Percentiles rank a stretch among this genome's conserved stretches.
Conservation (phyloP, 805 yeast genomes). For the Ogataea methylovora region DNA sequence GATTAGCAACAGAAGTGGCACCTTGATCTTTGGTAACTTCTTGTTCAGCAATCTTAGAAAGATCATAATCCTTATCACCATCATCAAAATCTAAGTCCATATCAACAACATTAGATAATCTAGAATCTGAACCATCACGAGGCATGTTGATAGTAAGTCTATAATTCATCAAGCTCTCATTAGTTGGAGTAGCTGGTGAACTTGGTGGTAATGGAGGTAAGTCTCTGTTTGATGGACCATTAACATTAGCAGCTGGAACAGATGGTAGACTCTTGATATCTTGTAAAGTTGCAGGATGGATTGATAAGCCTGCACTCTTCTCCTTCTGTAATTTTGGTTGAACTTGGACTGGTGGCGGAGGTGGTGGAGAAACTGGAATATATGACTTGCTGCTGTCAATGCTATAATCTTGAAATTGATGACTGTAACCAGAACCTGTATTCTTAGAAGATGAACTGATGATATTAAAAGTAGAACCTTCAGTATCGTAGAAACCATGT, state of each 20-base stretch:
- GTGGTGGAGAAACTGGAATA: not conserved
- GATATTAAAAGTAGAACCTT: not conserved
- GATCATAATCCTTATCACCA: not conserved
- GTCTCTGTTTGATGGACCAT: slow-evolving; percentile 4
- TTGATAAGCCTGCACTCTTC: not conserved
- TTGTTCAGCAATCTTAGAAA: not conserved
- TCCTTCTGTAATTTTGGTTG: no score
- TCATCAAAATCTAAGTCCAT: not conserved
- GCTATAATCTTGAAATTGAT: not conserved
- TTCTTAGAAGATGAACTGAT: not conserved
- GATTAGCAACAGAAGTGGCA: no score
- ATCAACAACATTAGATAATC: slow-evolving; percentile 13
- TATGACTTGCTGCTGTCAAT: not conserved
- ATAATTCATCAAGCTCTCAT: slow-evolving; percentile 19
- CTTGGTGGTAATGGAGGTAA: slow-evolving; percentile 5
- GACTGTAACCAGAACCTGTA: not conserved
- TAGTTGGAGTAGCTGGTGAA: slow-evolving; percentile 17
- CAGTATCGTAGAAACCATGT: not conserved
- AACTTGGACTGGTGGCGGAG: not conserved
- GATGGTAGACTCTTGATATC: not conserved
- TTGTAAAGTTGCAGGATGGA: not conserved
- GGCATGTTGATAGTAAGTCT: slow-evolving; percentile 17
- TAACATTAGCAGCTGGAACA: not conserved
- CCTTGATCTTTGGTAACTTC: no score
- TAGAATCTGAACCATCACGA: slow-evolving; percentile 12